Percentiles rank a stretch among this genome's conserved stretches.
phyloP scores from a whole-genome alignment of 192 early-diverging fungal genomes.

The Jimgerdemannia lactiflua region DNA sequence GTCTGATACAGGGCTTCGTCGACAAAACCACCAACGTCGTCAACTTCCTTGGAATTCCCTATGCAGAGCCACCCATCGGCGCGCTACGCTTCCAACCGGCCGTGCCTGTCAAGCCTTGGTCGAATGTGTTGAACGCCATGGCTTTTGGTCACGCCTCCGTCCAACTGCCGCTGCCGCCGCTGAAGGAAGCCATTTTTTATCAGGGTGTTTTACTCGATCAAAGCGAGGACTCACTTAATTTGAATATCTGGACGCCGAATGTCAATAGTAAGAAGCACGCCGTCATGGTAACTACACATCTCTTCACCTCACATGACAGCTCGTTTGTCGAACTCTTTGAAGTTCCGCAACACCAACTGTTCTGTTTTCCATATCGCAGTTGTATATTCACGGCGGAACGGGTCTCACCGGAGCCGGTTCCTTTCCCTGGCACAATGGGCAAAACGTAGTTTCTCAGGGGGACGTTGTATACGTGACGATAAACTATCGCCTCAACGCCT shows the following conservation, averaged over 20 bases:
- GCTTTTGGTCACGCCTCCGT: slow-evolving; percentile 21
- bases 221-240: slow-evolving; percentile 50
- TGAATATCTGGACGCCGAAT: slow-evolving; percentile 48
- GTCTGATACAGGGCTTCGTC: neutral
- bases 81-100: slow-evolving; percentile 34
- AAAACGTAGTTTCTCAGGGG: neutral
- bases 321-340: neutral
- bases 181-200: slow-evolving; percentile 20
- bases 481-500: slow-evolving; percentile 56
- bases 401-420: neutral
- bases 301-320: neutral
- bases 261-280: slow-evolving; percentile 30
- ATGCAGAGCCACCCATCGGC: slow-evolving; percentile 33
- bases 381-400: slow-evolving; percentile 35
- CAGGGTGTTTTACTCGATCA: slow-evolving; percentile 18
- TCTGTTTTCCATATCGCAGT: neutral
- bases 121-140: slow-evolving; percentile 18
- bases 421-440: neutral
- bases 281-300: slow-evolving; percentile 58
- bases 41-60: slow-evolving; percentile 37
- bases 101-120: slow-evolving; percentile 24
- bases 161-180: slow-evolving; percentile 23
- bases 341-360: neutral
- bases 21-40: neutral
- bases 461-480: slow-evolving; percentile 27